Evolutionary conservation across 208 protist species (phyloP).

Genomic region (Porcisia deanei): DNA sequence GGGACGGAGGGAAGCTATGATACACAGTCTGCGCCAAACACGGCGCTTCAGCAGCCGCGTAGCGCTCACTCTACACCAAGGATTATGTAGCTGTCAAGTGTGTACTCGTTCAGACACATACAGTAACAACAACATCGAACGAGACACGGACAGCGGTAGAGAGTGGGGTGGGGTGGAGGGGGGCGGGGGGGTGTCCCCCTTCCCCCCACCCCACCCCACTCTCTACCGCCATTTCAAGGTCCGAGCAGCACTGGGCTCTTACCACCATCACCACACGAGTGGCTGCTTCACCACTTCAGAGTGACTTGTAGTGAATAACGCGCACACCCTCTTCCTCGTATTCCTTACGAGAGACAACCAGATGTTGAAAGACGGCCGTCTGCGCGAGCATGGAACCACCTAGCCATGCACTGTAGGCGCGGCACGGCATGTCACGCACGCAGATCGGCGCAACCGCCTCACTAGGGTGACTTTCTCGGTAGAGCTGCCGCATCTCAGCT

Average conservation of each 20-base stretch:
- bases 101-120: not conserved
- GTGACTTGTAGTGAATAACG: constrained; percentile 89
- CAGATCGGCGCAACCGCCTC: constrained; percentile 81
- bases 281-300: constrained; percentile 30
- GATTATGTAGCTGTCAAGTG: not conserved
- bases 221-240: no score
- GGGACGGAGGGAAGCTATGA: not conserved
- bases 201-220: not conserved
- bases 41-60: not conserved
- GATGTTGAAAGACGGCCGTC: constrained; percentile 86
- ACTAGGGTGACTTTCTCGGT: constrained; percentile 80
- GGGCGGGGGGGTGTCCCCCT: not conserved
- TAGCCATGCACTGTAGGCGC: constrained; percentile 84
- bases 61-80: not conserved
- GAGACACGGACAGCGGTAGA: no score
- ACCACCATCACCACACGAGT: not conserved
- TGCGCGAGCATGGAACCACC: constrained; percentile 84
- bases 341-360: constrained; percentile 79
- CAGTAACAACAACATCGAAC: no score
- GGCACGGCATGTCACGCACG: constrained; percentile 68
- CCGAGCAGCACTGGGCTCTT: no score
- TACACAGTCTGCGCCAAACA: not conserved
- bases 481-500: constrained; percentile 88
- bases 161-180: no score
- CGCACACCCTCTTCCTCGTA: constrained; percentile 86